These are phyloP conservation scores for Prunus mume DNA, from an alignment of 306 rosid genomes.

Conservation along the genomic window DNA sequence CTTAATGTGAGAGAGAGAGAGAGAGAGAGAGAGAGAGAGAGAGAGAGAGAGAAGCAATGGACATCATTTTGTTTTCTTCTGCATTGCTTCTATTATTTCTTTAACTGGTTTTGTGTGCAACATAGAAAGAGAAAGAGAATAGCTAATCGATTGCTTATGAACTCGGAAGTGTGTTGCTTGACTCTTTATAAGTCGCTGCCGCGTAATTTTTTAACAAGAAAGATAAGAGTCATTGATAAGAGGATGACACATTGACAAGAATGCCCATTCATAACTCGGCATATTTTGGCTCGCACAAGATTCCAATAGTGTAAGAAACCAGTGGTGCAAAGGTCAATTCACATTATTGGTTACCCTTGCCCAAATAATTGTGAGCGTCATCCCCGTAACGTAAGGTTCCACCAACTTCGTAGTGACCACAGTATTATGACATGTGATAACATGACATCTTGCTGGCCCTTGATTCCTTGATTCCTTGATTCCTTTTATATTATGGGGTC, in stretches of 20 bases:
- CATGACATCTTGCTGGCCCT: neutral
- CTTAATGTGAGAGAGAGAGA: neutral
- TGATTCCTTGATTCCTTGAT: slow-evolving; percentile 15
- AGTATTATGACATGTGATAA: neutral
- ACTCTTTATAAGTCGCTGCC: slow-evolving; percentile 17
- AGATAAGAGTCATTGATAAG: neutral
- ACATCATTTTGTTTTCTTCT: slow-evolving; percentile 4
- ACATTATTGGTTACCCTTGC: neutral
- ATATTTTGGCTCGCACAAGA: neutral
- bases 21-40: neutral
- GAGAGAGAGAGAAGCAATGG: neutral
- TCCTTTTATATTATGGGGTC: neutral
- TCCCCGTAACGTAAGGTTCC: slow-evolving; percentile 12
- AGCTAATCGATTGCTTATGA: slow-evolving; percentile 6
- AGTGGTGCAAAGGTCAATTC: neutral
- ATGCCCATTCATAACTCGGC: neutral
- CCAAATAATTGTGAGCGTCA: slow-evolving; percentile 8
- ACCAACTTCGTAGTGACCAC: slow-evolving; percentile 13
- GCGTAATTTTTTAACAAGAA: too few relatives aligned
- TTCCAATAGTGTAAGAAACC: neutral
- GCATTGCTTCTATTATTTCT: neutral
- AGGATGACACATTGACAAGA: neutral
- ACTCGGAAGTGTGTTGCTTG: slow-evolving; percentile 22
- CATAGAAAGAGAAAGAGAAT: neutral
- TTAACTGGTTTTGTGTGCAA: neutral